A percentile compares a stretch with the other conserved stretches of the same genome.
Conservation (phyloP, 495 filamentous ascomycete genomes). For the Talaromyces trachyspermus region DNA sequence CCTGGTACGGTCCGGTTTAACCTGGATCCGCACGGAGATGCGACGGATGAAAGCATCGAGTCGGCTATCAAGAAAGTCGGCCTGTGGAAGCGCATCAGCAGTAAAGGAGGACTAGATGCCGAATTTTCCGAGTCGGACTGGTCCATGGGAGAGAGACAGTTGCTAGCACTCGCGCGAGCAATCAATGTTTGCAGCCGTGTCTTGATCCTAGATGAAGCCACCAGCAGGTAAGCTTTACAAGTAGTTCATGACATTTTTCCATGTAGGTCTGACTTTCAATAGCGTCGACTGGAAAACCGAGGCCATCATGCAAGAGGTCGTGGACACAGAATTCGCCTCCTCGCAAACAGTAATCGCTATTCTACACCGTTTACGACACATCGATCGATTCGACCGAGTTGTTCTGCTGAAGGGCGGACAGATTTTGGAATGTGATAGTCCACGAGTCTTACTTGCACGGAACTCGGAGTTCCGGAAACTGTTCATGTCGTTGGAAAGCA, state of each 20-base stretch:
- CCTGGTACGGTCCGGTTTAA: slow-evolving; percentile 33
- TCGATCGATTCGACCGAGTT: slow-evolving; percentile 46
- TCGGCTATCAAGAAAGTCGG: slow-evolving; percentile 34
- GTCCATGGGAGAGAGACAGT: slow-evolving; percentile 47
- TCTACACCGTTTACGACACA: slow-evolving; percentile 52
- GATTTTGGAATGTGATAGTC: slow-evolving; percentile 38
- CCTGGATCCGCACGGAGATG: slow-evolving; percentile 27
- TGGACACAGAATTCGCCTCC: slow-evolving; percentile 51
- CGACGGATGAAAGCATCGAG: slow-evolving; percentile 26
- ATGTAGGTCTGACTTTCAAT: not conserved
- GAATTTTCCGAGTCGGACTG: slow-evolving; percentile 33
- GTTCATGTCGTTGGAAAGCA: no score
- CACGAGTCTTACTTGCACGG: slow-evolving; percentile 17
- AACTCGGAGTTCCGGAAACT: slow-evolving; percentile 2
- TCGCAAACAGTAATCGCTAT: slow-evolving; percentile 53
- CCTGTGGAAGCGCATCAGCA: slow-evolving; percentile 28
- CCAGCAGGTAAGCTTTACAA: slow-evolving; percentile 27
- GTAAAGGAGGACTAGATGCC: slow-evolving; percentile 33
- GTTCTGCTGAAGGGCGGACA: slow-evolving; percentile 37
- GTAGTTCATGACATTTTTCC: no score
- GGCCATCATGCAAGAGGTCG: slow-evolving; percentile 47
- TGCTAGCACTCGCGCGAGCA: slow-evolving; percentile 50
- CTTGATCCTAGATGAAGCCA: slow-evolving; percentile 37
- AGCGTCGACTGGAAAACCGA: slow-evolving; percentile 52
- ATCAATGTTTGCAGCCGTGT: slow-evolving; percentile 34